Base-by-base conservation (phyloP, 257 asterid genomes). In the Fraxinus excelsior region DNA sequence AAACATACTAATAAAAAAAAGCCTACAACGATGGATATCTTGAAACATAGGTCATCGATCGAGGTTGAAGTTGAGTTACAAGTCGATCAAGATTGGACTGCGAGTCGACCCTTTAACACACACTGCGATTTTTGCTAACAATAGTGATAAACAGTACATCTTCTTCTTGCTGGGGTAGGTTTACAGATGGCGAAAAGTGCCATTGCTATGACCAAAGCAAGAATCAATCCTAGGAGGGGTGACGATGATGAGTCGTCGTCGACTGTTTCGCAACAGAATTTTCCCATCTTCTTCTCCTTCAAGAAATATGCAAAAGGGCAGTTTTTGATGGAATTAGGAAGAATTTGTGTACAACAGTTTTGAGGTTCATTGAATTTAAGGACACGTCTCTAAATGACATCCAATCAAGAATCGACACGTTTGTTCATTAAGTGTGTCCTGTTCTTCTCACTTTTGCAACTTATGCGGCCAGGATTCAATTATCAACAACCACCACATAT, bases 161-260 rank as follows among this genome's bases (percentile, higher is more conserved):
- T 62, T 62, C 32, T 62, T 62, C 68, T 62, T 31, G 11, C 68
- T 31, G 35, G 68, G 9, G 68, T 0, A 62, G 35, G 18, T 62
- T 8, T 25, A 12, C 68, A 62, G 4, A 62, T 7, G 35, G 11
- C 2, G 68, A 62, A 62, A 25, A 62, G 7, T 62, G 68, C 68
- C 68, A 62, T 62, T 62, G 68, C 68, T 62, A 62, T 62, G 68
- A 62, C 19, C 68, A 62, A 62, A 62, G 68, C 68, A 11, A 62
- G 0, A 3, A 62, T 13, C 68, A 62, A 25, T 10, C 68, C 68
- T 3, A 25, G 34, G 35, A 62, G 19, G 1, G 68, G 68, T 3
- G 68, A 2, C 5, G 68, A 23, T 1, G 68, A 62, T 1, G 68
- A 21, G 67, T 8, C 7, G 67, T 25, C 34, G 7, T 62, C 35